phyloP scores from a whole-genome alignment of 192 early-diverging fungal genomes.

The Umbelopsis vinacea region DNA sequence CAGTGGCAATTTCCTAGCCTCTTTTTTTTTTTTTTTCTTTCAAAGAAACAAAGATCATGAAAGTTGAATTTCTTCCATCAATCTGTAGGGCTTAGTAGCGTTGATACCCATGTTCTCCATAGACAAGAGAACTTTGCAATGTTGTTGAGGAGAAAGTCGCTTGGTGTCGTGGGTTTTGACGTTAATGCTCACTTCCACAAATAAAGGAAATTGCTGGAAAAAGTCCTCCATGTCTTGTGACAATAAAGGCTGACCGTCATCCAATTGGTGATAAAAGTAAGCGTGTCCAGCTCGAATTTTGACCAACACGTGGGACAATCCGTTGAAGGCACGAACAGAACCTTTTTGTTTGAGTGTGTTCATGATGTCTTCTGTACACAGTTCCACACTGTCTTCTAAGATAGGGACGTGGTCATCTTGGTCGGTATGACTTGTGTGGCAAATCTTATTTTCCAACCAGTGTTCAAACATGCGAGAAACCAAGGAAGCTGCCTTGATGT shows the following conservation, averaged over 20 bases:
- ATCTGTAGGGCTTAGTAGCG: slow-evolving; percentile 28
- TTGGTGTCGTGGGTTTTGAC: slow-evolving; percentile 23
- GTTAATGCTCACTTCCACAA: slow-evolving; percentile 41
- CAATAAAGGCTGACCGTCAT: slow-evolving; percentile 33
- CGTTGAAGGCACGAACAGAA: slow-evolving; percentile 32
- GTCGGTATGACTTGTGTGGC: slow-evolving; percentile 6
- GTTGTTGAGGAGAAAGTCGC: neutral
- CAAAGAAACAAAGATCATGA: neutral
- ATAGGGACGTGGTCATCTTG: slow-evolving; percentile 38
- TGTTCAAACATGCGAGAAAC: slow-evolving; percentile 44
- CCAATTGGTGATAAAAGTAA: slow-evolving; percentile 37
- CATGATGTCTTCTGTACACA: slow-evolving; percentile 42
- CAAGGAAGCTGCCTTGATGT: slow-evolving; percentile 36
- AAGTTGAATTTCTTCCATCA: slow-evolving; percentile 28
- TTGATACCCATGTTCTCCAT: slow-evolving; percentile 32
- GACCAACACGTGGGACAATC: slow-evolving; percentile 30
- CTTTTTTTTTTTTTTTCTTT: neutral
- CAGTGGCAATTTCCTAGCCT: too few species aligned
- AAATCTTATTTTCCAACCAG: slow-evolving; percentile 44
- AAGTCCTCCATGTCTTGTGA: slow-evolving; percentile 40
- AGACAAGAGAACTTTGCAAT: slow-evolving; percentile 22
- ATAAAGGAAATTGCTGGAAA: slow-evolving; percentile 47
- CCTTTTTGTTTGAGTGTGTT: slow-evolving; percentile 33
- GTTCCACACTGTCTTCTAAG: slow-evolving; percentile 43
- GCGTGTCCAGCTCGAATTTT: slow-evolving; percentile 45